Percentiles rank a stretch among this genome's conserved stretches.
These are phyloP conservation scores for Scheffersomyces illinoinensis DNA, from an alignment of 1,139 yeast species.

Conservation along the genomic window DNA sequence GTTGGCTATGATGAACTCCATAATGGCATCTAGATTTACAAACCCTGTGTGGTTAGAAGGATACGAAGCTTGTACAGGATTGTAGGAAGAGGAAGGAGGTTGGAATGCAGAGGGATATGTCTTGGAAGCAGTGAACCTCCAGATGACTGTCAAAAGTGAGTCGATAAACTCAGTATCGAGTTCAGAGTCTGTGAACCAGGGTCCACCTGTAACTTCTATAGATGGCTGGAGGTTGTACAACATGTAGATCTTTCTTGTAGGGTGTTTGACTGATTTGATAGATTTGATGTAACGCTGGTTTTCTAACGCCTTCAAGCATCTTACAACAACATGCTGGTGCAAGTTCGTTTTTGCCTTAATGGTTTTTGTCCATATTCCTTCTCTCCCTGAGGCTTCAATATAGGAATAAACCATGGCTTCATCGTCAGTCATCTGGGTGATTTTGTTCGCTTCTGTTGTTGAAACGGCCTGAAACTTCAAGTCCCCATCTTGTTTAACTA, in stretches of 20 bases:
- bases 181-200: conserved; percentile 98
- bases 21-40: conserved; percentile 70
- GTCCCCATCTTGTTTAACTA: conserved; percentile 63
- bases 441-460: conserved; percentile 65
- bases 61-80: conserved; percentile 45
- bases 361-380: conserved; percentile 96
- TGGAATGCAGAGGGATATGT: conserved; percentile 75
- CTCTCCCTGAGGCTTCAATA: conserved; percentile 91
- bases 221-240: conserved; percentile 90
- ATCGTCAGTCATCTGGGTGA: conserved; percentile 76
- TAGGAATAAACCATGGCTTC: conserved; percentile 90
- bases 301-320: conserved; percentile 84
- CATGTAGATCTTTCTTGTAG: conserved; percentile 97
- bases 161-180: conserved; percentile 92
- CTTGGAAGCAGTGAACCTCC: conserved; percentile 79
- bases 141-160: conserved; percentile 75
- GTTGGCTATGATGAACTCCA: conserved; percentile 70
- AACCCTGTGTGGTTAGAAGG: conserved; percentile 52
- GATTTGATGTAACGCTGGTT: conserved; percentile 83
- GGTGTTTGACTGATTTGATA: conserved; percentile 89
- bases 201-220: conserved; percentile 96
- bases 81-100: conserved; percentile 33
- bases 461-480: conserved; percentile 74
- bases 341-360: conserved; percentile 87
- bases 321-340: conserved; percentile 87